Base-by-base conservation (phyloP, 495 filamentous ascomycete genomes). In the Neurospora tetrasperma region DNA sequence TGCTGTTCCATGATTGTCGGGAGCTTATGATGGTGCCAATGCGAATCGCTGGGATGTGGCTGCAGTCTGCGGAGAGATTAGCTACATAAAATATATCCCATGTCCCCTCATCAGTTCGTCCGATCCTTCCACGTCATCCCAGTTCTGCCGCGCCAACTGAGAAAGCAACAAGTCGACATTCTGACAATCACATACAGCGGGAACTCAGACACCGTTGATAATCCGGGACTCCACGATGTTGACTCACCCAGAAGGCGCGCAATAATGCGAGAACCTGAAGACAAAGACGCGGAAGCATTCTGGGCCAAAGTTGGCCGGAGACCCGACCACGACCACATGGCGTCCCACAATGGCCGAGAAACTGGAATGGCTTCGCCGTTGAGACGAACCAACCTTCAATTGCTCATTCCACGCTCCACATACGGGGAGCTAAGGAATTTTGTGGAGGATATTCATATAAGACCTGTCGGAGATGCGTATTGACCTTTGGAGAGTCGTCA, bases 1-100 rank as follows among this genome's bases (percentile, higher is more conserved):
- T 79, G 69, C 71, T 75, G 69, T 80, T 78, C 81, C 80, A 82
- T 74, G 78, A 76, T 69, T 74, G 72, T 62, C 72, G 76, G 44
- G 71, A 85, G 68, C 83, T 71, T 27, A 54, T 48, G 46, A 70
- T 69, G 74, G 71, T 31, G 46, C 73, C 74, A 62, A 72, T 46
- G 14, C 71, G 71, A 72, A 71, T 6, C 38, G 73, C 35, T 27
- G 74, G 48, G 35, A 71, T 62, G 16, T 31, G 54, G 12, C 23
- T 62, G 54, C 54, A 16, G 20, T 62, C 54, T 62, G 2, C 1
- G 54, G 23, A 31, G 23, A 62, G 12, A 31, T 62, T 23, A 59
- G 48, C 12, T 31, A 59, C 12, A 27, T 16, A 11, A 27, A 14
- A 7, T 59, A 31, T 12, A 59, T 16, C 23, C 23, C 48, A 31